These are phyloP conservation scores for Emergomyces pasteurianus DNA, from an alignment of 2,329 filamentous ascomycete species.

Conservation along the genomic window DNA sequence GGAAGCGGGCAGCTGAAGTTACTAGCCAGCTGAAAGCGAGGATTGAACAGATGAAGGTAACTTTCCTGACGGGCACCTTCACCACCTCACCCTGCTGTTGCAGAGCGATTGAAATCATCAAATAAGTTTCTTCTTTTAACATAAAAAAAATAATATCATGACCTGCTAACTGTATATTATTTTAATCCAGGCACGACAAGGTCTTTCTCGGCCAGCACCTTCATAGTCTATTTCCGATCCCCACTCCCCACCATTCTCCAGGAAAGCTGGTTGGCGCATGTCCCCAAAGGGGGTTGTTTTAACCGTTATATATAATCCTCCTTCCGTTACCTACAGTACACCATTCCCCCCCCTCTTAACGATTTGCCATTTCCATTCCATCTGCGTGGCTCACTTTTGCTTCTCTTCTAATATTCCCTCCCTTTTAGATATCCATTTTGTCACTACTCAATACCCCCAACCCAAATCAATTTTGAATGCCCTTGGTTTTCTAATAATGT, in stretches of 20 bases:
- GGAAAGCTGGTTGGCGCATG: not conserved
- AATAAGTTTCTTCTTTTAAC: too few species aligned
- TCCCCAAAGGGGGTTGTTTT: not conserved
- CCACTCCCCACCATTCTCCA: slow-evolving; percentile 1
- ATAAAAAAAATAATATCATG: slow-evolving; percentile 1
- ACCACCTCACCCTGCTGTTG: not conserved
- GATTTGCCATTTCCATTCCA: not conserved
- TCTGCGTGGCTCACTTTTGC: not conserved
- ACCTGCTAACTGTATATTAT: not conserved
- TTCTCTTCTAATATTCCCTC: not conserved
- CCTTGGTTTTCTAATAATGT: not conserved
- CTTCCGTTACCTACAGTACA: not conserved
- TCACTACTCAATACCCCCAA: slow-evolving; percentile 1
- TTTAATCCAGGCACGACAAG: slow-evolving; percentile 30
- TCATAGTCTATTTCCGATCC: not conserved
- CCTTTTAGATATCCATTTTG: not conserved
- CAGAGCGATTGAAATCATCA: not conserved
- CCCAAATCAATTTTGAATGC: not conserved
- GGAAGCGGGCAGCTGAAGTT: slow-evolving; percentile 93
- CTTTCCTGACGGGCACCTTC: not conserved
- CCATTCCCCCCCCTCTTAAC: not conserved
- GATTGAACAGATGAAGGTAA: slow-evolving; percentile 94
- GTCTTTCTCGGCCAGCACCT: slow-evolving; percentile 26
- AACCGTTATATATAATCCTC: not conserved
- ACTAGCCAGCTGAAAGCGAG: slow-evolving; percentile 94